These are phyloP conservation scores for Trypanosoma mega DNA, from an alignment of 208 protist genomes.

Conservation along the genomic window DNA sequence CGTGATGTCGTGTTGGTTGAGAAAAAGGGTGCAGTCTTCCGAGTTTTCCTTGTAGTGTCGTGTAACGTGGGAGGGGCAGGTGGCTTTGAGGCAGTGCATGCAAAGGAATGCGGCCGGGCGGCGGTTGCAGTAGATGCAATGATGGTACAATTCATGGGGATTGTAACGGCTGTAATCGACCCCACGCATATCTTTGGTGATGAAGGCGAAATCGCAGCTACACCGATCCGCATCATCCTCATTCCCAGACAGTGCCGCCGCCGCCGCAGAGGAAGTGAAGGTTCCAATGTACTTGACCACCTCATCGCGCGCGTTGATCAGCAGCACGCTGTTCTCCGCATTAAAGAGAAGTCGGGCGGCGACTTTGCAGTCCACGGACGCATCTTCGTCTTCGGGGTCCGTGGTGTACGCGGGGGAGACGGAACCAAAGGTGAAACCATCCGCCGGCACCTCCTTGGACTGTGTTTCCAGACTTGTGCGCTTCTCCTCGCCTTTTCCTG, in stretches of 20 bases:
- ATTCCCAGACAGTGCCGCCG: background rate
- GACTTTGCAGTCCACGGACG: constrained; percentile 47
- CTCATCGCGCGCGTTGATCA: constrained; percentile 59
- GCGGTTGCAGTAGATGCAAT: constrained; percentile 58
- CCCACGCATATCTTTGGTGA: constrained; percentile 47
- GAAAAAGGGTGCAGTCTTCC: constrained; percentile 53
- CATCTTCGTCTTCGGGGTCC: constrained; percentile 35
- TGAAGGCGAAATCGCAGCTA: constrained; percentile 42
- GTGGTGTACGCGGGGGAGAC: constrained; percentile 40
- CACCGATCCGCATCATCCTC: constrained; percentile 28
- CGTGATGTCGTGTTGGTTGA: constrained; percentile 79
- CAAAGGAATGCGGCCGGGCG: constrained; percentile 68
- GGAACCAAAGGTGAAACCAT: constrained; percentile 46
- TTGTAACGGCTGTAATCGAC: constrained; percentile 62
- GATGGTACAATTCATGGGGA: constrained; percentile 52
- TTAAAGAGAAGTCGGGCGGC: constrained; percentile 58
- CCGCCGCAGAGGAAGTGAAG: background rate
- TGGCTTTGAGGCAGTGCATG: constrained; percentile 57
- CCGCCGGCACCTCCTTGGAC: constrained; percentile 16
- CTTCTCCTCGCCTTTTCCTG: too few species aligned
- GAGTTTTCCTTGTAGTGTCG: constrained; percentile 40
- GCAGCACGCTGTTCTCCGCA: constrained; percentile 36
- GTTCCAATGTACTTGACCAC: constrained; percentile 40
- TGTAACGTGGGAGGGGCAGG: constrained; percentile 71
- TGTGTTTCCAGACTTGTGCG: background rate